Evolutionary conservation across 257 asterid genomes (phyloP).

Genomic region (Solanum okadae): DNA sequence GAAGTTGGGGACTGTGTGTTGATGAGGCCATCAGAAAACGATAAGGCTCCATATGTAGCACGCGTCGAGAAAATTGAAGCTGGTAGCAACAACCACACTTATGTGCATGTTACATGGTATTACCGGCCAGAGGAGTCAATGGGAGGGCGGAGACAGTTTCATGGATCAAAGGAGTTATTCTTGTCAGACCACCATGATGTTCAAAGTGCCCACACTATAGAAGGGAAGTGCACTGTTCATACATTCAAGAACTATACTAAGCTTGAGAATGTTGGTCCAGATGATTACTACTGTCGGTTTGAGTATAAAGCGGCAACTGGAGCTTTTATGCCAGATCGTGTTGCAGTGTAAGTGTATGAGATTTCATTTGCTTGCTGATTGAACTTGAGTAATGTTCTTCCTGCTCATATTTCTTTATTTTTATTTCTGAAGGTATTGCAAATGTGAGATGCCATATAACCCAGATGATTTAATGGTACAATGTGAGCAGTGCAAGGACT

Average conservation of each 20-base stretch:
- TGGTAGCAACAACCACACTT: conserved; percentile 28
- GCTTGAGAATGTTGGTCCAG: conserved; percentile 34
- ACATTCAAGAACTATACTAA: conserved; percentile 46
- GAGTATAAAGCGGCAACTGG: conserved; percentile 46
- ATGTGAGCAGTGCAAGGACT: conserved; percentile 63
- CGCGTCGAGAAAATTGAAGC: conserved; percentile 50
- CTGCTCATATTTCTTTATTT: not conserved
- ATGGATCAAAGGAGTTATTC: conserved; percentile 60
- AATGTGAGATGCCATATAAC: conserved; percentile 68
- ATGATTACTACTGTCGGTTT: conserved; percentile 55
- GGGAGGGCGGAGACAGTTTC: conserved; percentile 59
- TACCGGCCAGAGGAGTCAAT: conserved; percentile 63
- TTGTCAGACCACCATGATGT: conserved; percentile 46
- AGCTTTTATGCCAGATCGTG: conserved; percentile 48
- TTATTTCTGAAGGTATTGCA: conserved; percentile 51
- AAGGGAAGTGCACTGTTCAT: conserved; percentile 58
- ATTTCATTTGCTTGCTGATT: not conserved
- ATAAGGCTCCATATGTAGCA: conserved; percentile 48
- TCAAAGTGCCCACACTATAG: conserved; percentile 56
- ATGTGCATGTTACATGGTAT: conserved; percentile 52
- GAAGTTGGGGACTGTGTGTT: conserved; percentile 58
- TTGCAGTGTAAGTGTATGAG: conserved; percentile 47
- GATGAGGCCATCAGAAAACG: conserved; percentile 37
- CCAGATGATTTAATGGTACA: conserved; percentile 71
- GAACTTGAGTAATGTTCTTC: not conserved